Evolutionary conservation across 345 rosid genomes (phyloP), one percentile per base, ranked within the genome.

Genomic region (Pistacia vera): DNA sequence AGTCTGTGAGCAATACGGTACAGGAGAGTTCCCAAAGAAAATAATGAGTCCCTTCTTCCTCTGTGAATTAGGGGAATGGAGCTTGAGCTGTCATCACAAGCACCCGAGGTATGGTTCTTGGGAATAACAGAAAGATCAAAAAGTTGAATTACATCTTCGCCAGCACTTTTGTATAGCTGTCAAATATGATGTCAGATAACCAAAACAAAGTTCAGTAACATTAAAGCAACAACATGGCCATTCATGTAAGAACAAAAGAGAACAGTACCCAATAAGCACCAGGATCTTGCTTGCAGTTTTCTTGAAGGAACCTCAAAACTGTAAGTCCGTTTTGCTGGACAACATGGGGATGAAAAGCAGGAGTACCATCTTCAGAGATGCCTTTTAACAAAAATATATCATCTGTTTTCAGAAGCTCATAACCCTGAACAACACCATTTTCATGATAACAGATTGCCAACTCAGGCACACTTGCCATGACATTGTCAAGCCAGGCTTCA

Each of bases 391-490:
- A 83, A 86, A 90, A 95, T 79, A 95, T 89, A 61, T 95, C 98
- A 76, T 95, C 97, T 54, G 99, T 95, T 89, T 95, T 95, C 63
- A 95, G 81, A 74, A 95, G 98, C 81, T 95, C 99, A 79, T 95
- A 95, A 70, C 93, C 94, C 83, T 90, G 97, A 66, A 95, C 97
- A 81, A 95, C 94, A 78, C 98, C 99, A 68, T 93, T 85, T 79
- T 86, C 83, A 84, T 95, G 99, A 80, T 95, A 95, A 81, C 99
- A 95, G 68, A 95, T 95, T 73, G 99, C 99, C 78, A 95, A 80
- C 87, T 95, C 99, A 28, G 99, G 99, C 75, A 86, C 99, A 88
- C 97, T 93, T 10, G 99, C 97, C 99, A 93, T 95, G 74, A 95
- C 87, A 82, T 95, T 95, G 79, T 95, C 99, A 73, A 95, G 97